Percentiles rank a stretch among this genome's conserved stretches.
phyloP scores from a whole-genome alignment of 768 basidiomycete genomes.

The Kondoa subrosea region DNA sequence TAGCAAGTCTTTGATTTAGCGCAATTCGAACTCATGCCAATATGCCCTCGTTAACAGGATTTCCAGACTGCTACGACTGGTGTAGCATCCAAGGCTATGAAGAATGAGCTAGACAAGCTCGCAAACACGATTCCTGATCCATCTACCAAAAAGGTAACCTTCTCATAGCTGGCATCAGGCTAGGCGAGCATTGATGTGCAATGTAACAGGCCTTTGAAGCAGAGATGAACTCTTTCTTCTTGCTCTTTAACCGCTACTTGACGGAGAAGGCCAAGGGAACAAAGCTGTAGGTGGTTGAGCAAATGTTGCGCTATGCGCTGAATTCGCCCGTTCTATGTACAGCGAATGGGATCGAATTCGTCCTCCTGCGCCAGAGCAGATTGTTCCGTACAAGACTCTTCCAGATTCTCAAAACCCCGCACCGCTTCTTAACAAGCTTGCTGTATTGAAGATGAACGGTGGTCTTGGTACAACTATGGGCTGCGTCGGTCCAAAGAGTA shows the following conservation, averaged over 20 bases:
- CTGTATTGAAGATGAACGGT: constrained; percentile 87
- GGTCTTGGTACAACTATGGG: constrained; percentile 34
- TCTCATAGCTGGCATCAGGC: background rate
- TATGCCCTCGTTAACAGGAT: constrained; percentile 2
- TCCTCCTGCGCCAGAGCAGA: constrained; percentile 67
- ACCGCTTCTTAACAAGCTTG: constrained; percentile 67
- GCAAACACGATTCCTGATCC: constrained; percentile 68
- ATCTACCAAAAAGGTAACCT: constrained; percentile 57
- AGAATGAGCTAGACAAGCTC: constrained; percentile 91
- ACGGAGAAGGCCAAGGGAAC: constrained; percentile 67
- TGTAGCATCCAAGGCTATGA: constrained; percentile 86
- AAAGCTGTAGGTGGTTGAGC: constrained; percentile 49
- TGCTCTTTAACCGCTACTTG: constrained; percentile 87
- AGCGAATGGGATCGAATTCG: constrained; percentile 84
- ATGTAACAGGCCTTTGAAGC: constrained; percentile 59
- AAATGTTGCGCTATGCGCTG: background rate
- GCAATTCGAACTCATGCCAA: background rate
- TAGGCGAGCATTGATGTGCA: background rate
- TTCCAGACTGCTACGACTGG: constrained; percentile 77
- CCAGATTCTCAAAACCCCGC: constrained; percentile 43
- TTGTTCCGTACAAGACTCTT: constrained; percentile 63
- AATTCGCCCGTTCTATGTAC: background rate
- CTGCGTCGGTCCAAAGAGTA: constrained; percentile 58
- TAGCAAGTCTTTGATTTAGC: background rate
- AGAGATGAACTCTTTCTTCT: constrained; percentile 93